phyloP scores from a whole-genome alignment of 2,329 filamentous ascomycete species.

The Calonectria pauciramosa region DNA sequence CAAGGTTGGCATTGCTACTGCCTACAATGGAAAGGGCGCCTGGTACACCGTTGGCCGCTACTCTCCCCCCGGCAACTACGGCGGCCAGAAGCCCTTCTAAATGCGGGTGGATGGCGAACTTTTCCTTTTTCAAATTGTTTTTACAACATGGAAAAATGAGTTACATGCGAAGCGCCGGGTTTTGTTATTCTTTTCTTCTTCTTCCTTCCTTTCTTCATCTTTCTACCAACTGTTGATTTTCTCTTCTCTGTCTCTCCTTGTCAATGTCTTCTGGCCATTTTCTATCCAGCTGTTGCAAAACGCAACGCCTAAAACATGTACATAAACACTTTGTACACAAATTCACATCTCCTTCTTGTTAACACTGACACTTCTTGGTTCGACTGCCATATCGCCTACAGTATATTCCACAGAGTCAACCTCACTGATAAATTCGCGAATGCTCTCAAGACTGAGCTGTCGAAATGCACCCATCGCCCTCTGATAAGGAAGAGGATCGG shows the following conservation, averaged over 20 bases:
- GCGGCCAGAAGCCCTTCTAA: not conserved
- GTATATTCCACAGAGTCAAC: not conserved
- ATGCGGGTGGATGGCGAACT: not conserved
- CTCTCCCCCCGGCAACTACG: conserved; percentile 41
- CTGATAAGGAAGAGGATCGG: no score
- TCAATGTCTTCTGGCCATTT: not conserved
- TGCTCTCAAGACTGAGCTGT: no score
- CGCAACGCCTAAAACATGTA: not conserved
- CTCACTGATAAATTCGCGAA: not conserved
- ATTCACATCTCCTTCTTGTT: not conserved
- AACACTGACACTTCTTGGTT: not conserved
- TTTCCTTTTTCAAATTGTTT: not conserved
- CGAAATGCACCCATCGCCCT: no score
- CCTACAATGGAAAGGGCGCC: conserved; percentile 31
- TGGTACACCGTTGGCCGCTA: conserved; percentile 43
- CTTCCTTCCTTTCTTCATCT: not conserved
- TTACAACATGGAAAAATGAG: not conserved
- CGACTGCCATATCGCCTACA: no score
- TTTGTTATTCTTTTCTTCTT: not conserved
- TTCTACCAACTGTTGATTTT: not conserved
- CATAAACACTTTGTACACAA: not conserved
- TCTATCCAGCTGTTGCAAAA: not conserved
- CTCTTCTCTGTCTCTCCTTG: not conserved
- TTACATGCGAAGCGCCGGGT: not conserved
- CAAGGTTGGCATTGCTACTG: conserved; percentile 43